Percentiles rank a stretch among this genome's conserved stretches.
Evolutionary conservation across 768 basidiomycete genomes (phyloP).

Genomic region (Leccinum uliginosum): DNA sequence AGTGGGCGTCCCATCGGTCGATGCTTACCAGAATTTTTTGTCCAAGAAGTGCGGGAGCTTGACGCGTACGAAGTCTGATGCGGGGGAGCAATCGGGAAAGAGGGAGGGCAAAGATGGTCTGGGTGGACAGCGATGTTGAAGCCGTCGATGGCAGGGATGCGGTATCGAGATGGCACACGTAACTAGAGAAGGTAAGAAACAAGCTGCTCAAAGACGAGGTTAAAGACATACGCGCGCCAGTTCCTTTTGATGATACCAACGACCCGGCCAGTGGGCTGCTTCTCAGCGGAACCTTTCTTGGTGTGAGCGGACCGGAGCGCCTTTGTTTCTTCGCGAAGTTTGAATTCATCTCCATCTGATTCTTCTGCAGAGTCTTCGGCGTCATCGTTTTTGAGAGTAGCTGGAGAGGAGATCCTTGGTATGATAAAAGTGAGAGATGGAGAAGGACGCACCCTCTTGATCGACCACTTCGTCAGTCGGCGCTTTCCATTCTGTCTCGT

Average conservation of each 20-base stretch:
- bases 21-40: constrained; percentile 97
- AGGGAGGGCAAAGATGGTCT: constrained; percentile 93
- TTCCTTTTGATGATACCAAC: constrained; percentile 93
- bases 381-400: constrained; percentile 81
- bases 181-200: constrained; percentile 58
- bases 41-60: constrained; percentile 80
- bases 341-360: constrained; percentile 37
- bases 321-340: constrained; percentile 42
- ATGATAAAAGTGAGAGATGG: not conserved
- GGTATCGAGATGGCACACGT: constrained; percentile 93
- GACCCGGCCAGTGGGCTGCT: constrained; percentile 87
- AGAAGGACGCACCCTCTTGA: constrained; percentile 64
- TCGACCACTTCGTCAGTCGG: constrained; percentile 92
- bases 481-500: constrained; percentile 87
- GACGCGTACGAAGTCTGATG: constrained; percentile 91
- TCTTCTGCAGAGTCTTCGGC: constrained; percentile 72
- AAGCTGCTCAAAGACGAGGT: not conserved
- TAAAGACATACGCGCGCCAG: constrained; percentile 77
- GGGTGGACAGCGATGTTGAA: constrained; percentile 74
- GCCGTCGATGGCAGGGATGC: constrained; percentile 79
- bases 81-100: constrained; percentile 89
- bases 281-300: constrained; percentile 43
- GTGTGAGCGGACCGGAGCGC: constrained; percentile 24
- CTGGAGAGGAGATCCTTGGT: constrained; percentile 33
- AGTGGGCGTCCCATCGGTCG: constrained; percentile 85